Conservation (phyloP, 1,284 basidiomycete genomes). For the Marasmius sp. region DNA sequence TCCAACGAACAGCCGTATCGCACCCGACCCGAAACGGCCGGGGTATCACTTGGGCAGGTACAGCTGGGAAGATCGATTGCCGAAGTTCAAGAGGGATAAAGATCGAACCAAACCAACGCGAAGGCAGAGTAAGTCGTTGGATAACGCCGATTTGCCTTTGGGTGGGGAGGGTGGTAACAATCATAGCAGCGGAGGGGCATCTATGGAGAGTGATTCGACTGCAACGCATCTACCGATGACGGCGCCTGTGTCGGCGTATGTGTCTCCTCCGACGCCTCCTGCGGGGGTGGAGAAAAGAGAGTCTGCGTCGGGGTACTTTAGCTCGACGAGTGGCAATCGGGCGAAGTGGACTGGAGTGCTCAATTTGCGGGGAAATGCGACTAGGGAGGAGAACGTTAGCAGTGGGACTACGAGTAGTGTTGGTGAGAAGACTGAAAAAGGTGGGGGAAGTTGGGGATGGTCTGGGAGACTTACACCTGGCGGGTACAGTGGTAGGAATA, state of each 20-base stretch:
- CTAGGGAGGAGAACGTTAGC: not conserved
- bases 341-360: conserved; percentile 32
- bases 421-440: too few relatives aligned
- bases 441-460: too few relatives aligned
- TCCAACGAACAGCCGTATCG: conserved; percentile 53
- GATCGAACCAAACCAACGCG: not conserved
- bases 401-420: not conserved
- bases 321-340: conserved; percentile 8
- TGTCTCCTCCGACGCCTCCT: not conserved
- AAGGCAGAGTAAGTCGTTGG: conserved; percentile 2
- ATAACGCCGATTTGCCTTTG: not conserved
- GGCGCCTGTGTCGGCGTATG: conserved; percentile 7
- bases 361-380: conserved; percentile 21
- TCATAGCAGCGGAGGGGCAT: not conserved
- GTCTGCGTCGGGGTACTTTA: not conserved
- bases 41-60: conserved; percentile 70
- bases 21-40: conserved; percentile 64
- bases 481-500: not conserved
- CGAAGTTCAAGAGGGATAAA: not conserved
- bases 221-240: conserved; percentile 1
- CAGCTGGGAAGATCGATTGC: conserved; percentile 4
- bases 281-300: not conserved
- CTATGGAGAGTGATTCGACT: too few relatives aligned
- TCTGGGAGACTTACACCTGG: too few relatives aligned
- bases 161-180: not conserved